Evolutionary conservation across 2,329 filamentous ascomycete genomes (phyloP).

Genomic region (Microsporum ferrugineum): DNA sequence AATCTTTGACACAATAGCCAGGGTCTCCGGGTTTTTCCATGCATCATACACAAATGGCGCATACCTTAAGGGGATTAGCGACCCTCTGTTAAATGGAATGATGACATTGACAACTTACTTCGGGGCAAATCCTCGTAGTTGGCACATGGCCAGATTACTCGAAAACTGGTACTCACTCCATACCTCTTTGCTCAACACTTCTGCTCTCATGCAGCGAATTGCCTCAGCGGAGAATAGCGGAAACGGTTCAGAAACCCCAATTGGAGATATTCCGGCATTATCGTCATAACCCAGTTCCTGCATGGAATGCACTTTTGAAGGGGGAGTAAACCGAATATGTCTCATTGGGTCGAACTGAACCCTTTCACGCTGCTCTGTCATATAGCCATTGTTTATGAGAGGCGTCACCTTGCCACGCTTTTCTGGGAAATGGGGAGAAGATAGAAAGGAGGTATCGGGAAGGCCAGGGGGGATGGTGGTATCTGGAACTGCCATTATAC

Average conservation of each 20-base stretch:
- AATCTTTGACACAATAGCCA: conserved; percentile 40
- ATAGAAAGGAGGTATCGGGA: conserved; percentile 8
- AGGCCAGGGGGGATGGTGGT: conserved; percentile 11
- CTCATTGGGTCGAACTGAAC: conserved; percentile 42
- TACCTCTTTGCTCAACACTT: conserved; percentile 50
- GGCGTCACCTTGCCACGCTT: neutral
- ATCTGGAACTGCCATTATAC: conserved; percentile 17
- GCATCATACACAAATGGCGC: conserved; percentile 55
- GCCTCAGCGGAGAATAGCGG: conserved; percentile 51
- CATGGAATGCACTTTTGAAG: conserved; percentile 47
- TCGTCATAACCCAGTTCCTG: conserved; percentile 48
- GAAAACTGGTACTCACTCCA: conserved; percentile 46
- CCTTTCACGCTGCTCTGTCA: conserved; percentile 7
- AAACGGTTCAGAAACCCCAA: conserved; percentile 56
- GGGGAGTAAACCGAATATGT: conserved; percentile 45
- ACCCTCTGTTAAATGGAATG: conserved; percentile 3
- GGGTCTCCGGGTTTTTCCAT: conserved; percentile 45
- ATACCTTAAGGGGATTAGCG: conserved; percentile 31
- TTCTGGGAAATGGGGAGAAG: conserved; percentile 8
- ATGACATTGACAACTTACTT: conserved; percentile 34
- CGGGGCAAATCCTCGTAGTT: conserved; percentile 45
- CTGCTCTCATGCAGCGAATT: conserved; percentile 49
- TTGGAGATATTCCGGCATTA: conserved; percentile 47
- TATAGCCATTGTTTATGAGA: neutral
- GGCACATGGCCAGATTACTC: conserved; percentile 48